These are phyloP conservation scores for Naganishia sp. DNA, from an alignment of 1,284 basidiomycete species.

Conservation along the genomic window DNA sequence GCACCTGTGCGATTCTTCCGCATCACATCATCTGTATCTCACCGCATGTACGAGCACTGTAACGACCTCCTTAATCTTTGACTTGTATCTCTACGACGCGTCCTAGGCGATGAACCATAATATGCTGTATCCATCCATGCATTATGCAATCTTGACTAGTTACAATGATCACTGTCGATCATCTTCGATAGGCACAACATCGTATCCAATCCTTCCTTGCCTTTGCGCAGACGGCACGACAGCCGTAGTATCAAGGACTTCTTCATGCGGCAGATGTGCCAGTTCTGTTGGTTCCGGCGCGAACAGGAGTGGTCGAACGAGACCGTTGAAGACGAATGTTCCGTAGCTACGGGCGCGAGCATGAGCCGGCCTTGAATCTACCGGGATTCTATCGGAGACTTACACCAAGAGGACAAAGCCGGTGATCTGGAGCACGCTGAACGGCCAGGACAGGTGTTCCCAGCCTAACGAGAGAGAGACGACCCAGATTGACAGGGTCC, in stretches of 20 bases:
- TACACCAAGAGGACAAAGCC: conserved; percentile 90
- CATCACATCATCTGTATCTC: conserved; percentile 1
- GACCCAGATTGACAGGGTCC: conserved; percentile 78
- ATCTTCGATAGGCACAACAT: conserved; percentile 39
- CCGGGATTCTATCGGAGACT: neutral
- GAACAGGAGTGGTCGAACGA: conserved; percentile 69
- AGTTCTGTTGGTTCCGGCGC: conserved; percentile 39
- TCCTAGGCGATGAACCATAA: neutral
- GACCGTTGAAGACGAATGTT: conserved; percentile 64
- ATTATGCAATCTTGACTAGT: neutral
- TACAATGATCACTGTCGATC: neutral
- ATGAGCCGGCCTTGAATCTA: neutral
- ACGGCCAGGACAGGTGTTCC: conserved; percentile 82
- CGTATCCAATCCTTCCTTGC: conserved; percentile 45
- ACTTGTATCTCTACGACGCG: conserved; percentile 4
- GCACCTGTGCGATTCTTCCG: neutral
- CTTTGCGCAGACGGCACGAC: conserved; percentile 42
- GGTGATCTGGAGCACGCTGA: conserved; percentile 78
- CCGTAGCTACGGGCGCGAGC: conserved; percentile 43
- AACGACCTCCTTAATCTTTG: conserved; percentile 23
- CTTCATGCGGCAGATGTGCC: conserved; percentile 45
- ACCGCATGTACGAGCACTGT: conserved; percentile 18
- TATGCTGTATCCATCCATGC: conserved; percentile 16
- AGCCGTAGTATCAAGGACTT: conserved; percentile 44
- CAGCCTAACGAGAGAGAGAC: conserved; percentile 85